Conservation (phyloP, 1,284 basidiomycete genomes). For the Earliella scabrosa region DNA sequence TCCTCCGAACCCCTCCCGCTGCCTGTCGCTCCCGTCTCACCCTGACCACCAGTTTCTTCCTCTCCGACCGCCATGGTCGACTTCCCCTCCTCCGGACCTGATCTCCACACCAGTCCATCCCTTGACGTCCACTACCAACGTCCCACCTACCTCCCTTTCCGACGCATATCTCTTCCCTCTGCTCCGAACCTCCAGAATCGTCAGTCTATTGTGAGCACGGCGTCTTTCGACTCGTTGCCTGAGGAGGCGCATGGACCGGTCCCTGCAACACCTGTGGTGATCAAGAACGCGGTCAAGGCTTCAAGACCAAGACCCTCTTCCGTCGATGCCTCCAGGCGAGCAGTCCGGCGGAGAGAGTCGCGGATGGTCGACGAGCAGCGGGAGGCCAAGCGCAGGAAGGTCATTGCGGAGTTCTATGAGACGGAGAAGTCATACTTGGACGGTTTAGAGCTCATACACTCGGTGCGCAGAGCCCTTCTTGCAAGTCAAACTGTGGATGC, state of each 20-base stretch:
- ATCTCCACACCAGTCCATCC: conserved; percentile 22
- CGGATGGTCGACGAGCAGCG: conserved; percentile 38
- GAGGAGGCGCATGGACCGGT: conserved; percentile 44
- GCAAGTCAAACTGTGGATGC: background rate
- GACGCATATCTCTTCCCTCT: conserved; percentile 76
- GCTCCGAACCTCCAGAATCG: conserved; percentile 57
- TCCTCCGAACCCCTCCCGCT: background rate
- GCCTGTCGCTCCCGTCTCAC: background rate
- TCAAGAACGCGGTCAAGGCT: conserved; percentile 26
- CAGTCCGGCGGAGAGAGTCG: conserved; percentile 33
- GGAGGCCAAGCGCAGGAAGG: conserved; percentile 46
- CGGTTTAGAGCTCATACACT: conserved; percentile 81
- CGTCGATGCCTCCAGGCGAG: conserved; percentile 33
- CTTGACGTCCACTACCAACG: conserved; percentile 31
- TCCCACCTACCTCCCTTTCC: conserved; percentile 64
- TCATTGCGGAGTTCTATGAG: conserved; percentile 78
- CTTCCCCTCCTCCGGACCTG: conserved; percentile 35
- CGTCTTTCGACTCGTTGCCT: conserved; percentile 69
- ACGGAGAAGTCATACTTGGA: conserved; percentile 82
- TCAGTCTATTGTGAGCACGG: conserved; percentile 67
- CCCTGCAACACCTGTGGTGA: conserved; percentile 27
- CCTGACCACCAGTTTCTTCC: conserved; percentile 15
- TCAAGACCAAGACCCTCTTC: conserved; percentile 32
- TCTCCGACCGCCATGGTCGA: conserved; percentile 33
- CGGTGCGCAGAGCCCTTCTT: conserved; percentile 48